phyloP scores from a whole-genome alignment of 441 rosid genomes.

The Adansonia rubrostipa region DNA sequence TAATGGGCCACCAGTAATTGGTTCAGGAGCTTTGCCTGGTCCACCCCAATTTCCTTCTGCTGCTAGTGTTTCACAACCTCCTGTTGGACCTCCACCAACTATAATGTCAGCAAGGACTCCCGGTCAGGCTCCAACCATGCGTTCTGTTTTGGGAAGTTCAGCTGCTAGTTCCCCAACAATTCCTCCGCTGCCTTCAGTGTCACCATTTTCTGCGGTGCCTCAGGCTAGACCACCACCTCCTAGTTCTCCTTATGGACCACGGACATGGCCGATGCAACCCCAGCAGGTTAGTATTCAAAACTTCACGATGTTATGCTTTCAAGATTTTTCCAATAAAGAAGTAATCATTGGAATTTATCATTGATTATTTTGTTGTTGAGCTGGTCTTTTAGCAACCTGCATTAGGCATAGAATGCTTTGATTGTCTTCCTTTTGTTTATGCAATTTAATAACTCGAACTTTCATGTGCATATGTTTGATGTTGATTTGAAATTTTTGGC shows the following conservation, averaged over 20 bases:
- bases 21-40: conserved; percentile 49
- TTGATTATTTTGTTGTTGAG: conserved; percentile 4
- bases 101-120: conserved; percentile 47
- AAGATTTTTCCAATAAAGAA: background rate
- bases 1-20: conserved; percentile 64
- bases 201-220: conserved; percentile 49
- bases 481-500: background rate
- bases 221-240: conserved; percentile 48
- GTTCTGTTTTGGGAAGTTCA: conserved; percentile 44
- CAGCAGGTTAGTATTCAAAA: conserved; percentile 50
- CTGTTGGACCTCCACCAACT: conserved; percentile 60
- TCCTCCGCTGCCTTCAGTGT: conserved; percentile 45
- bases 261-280: conserved; percentile 40
- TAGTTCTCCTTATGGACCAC: conserved; percentile 61
- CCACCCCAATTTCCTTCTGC: conserved; percentile 57
- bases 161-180: conserved; percentile 39
- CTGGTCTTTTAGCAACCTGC: background rate
- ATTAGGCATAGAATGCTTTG: background rate
- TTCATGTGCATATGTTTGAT: background rate
- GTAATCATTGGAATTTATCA: background rate
- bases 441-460: background rate
- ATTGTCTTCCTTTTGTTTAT: background rate
- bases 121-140: conserved; percentile 51
- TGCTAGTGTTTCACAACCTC: conserved; percentile 50
- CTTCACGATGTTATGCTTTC: conserved; percentile 14